Evolutionary conservation across 257 asterid genomes (phyloP), one percentile per base, ranked within the genome.

Genomic region (Sherardia arvensis): DNA sequence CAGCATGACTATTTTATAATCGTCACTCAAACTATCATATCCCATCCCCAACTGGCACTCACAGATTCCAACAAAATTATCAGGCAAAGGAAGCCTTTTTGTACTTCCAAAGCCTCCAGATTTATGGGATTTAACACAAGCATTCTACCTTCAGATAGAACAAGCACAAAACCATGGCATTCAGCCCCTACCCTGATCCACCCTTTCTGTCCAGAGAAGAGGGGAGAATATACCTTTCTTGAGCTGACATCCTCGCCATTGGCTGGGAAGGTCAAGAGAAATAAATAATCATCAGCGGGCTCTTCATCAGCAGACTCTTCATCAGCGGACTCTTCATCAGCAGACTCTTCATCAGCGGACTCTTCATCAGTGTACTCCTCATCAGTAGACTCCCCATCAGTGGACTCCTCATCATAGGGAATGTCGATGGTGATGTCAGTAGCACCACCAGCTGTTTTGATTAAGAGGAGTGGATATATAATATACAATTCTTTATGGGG

Each of bases 1-100:
- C 25, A 83, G 82, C 14, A 54, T 32, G 7, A 83, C 83, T 27
- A 83, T 33, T 65, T 80, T 80, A 62, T 76, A 80, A 68, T 80
- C 86, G 66, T 78, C 80, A 66, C 12, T 69, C 8, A 26, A 27
- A 7, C 66, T 22, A 67, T 78, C 79, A 23, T 78, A 76, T 3
- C 86, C 89, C 20, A 83, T 68, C 28, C 84, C 86, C 5, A 74
- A 54, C 76, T 71, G 63, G 30, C 49, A 40, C 49, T 1, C 49
- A 40, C 20, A n/a, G n/a, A 3, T 15, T 14, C 20, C 7, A n/a
- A n/a, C n/a, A 40, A 40, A 40, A 14, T 40, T 40, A 18, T 40
- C 15, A 40, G 49, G n/a, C 49, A 40, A 40, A 12, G 49, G 49
- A 40, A 12, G 15, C 49, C 49, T 40, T n/a, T n/a, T 0, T 69